These are phyloP conservation scores for Boletellus sp. DNA, from an alignment of 768 basidiomycete species.

Conservation along the genomic window DNA sequence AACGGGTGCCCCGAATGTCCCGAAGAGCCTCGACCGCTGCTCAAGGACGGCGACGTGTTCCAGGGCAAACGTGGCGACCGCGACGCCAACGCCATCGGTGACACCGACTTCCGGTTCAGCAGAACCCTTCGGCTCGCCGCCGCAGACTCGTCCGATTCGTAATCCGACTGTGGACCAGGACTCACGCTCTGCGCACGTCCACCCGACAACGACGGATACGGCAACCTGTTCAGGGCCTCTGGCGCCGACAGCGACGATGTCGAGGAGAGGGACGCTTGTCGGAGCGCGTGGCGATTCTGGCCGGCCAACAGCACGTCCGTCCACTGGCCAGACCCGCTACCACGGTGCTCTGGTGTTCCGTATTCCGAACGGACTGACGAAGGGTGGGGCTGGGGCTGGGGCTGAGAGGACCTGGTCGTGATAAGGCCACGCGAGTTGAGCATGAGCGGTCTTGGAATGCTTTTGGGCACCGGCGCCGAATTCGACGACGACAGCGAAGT, in stretches of 20 bases:
- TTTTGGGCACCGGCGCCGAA: constrained; percentile 38
- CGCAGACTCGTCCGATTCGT: constrained; percentile 50
- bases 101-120: constrained; percentile 63
- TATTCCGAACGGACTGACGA: constrained; percentile 34
- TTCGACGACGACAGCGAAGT: constrained; percentile 36
- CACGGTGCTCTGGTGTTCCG: constrained; percentile 32
- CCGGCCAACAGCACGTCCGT: constrained; percentile 41
- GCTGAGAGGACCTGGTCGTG: constrained; percentile 22
- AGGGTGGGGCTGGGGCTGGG: constrained; percentile 11
- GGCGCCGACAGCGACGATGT: constrained; percentile 60
- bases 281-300: constrained; percentile 34
- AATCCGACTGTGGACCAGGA: constrained; percentile 40
- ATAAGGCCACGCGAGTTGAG: constrained; percentile 51
- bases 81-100: constrained; percentile 64
- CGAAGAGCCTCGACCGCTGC: constrained; percentile 14
- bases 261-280: constrained; percentile 60
- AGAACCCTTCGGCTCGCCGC: constrained; percentile 52
- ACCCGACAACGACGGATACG: constrained; percentile 24
- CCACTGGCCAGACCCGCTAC: constrained; percentile 38
- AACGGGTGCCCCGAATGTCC: constrained; percentile 5
- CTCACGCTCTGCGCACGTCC: constrained; percentile 14
- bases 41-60: constrained; percentile 37
- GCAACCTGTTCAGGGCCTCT: constrained; percentile 37
- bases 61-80: constrained; percentile 35
- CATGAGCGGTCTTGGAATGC: constrained; percentile 63